Evolutionary conservation across 2,329 filamentous ascomycete species (phyloP).

Genomic region (Akanthomyces uredinophilus): DNA sequence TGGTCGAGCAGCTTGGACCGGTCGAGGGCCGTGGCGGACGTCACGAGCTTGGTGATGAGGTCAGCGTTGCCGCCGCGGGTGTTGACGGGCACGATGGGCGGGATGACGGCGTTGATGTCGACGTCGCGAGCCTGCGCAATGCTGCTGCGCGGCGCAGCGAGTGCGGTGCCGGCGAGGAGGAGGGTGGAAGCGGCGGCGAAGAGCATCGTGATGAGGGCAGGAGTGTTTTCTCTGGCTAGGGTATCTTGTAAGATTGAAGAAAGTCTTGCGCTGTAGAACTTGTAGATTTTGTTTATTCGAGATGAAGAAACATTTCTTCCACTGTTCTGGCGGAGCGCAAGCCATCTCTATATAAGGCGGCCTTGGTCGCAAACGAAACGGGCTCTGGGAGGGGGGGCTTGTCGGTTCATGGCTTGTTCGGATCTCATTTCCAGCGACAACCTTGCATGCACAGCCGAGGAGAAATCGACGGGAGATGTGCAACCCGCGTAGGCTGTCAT

Average conservation of each 20-base stretch:
- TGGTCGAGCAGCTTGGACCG: slow-evolving; percentile 29
- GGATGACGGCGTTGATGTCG: slow-evolving; percentile 21
- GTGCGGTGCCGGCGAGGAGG: slow-evolving; percentile 16
- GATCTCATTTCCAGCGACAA: neutral
- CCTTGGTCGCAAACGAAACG: neutral
- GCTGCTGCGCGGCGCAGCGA: slow-evolving; percentile 14
- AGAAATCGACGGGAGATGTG: neutral
- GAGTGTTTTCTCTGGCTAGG: neutral
- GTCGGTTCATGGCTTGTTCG: neutral
- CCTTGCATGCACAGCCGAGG: neutral
- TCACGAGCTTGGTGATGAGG: slow-evolving; percentile 27
- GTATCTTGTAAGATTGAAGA: neutral
- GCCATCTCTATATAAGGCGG: neutral
- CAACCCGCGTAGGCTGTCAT: neutral
- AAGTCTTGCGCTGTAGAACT: neutral
- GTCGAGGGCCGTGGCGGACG: slow-evolving; percentile 26
- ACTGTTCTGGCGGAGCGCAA: neutral
- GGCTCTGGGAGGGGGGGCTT: neutral
- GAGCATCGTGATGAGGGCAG: slow-evolving; percentile 8
- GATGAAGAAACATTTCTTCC: slow-evolving; percentile 3
- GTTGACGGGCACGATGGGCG: slow-evolving; percentile 26
- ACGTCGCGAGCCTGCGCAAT: neutral
- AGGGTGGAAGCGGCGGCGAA: slow-evolving; percentile 15
- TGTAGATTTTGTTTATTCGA: slow-evolving; percentile 3
- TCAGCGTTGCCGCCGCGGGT: slow-evolving; percentile 23